Percentiles rank a stretch among this genome's conserved stretches.
These are phyloP conservation scores for Colletotrichum endophyticum DNA, from an alignment of 2,329 filamentous ascomycete species.

Conservation along the genomic window DNA sequence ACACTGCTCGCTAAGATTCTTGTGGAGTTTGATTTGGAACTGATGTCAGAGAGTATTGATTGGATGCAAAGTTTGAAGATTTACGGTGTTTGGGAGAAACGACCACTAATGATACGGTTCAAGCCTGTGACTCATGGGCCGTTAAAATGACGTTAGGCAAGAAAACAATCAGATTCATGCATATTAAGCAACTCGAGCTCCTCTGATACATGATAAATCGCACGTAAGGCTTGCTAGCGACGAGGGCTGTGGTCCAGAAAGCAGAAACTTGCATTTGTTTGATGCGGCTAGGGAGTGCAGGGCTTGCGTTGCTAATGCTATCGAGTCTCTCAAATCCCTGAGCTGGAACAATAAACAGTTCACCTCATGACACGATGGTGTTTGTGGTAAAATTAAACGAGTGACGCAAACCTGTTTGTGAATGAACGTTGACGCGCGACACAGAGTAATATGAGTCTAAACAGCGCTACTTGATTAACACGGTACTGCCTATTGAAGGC, in stretches of 20 bases:
- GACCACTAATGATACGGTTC: background rate
- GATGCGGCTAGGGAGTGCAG: background rate
- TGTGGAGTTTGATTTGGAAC: slow-evolving; percentile 52
- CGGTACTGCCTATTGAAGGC: background rate
- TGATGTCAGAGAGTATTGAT: slow-evolving; percentile 34
- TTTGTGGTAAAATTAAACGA: too few species aligned
- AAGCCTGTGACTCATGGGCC: background rate
- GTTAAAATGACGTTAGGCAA: background rate
- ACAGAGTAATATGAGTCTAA: background rate
- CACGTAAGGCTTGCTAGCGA: background rate
- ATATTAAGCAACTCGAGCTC: background rate
- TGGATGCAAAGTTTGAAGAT: slow-evolving; percentile 44
- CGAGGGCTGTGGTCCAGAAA: background rate
- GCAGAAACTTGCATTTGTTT: background rate
- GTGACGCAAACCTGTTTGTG: background rate
- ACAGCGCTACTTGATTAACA: background rate
- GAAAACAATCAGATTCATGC: background rate
- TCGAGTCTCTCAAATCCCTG: background rate
- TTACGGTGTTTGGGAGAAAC: slow-evolving; percentile 42
- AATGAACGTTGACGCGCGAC: background rate
- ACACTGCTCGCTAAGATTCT: slow-evolving; percentile 51
- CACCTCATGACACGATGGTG: too few species aligned
- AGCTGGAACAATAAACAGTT: too few species aligned
- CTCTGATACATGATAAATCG: background rate
- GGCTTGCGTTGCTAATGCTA: background rate